Base-by-base conservation (phyloP, 345 rosid genomes). In the Salix purpurea region DNA sequence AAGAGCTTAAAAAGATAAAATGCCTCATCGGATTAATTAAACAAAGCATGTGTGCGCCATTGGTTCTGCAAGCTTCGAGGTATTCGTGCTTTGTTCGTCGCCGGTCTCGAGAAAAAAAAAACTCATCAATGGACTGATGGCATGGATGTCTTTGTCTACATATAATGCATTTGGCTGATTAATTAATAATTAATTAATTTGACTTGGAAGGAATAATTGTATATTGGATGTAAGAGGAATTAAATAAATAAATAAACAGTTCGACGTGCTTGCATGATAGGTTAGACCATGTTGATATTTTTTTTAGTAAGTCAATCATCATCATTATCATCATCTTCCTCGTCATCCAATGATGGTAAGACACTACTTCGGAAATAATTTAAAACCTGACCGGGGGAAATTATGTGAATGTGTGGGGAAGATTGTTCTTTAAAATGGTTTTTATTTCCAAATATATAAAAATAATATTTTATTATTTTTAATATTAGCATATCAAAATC, bases 361-460 rank as follows among this genome's bases (percentile, higher is more conserved):
- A 10, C 13, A 10, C 44, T 40, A 40, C 9, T 39, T 39, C 0
- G 42, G 11, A 7, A 39, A 39, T 0, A 10, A 2, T 39, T 39
- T 39, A 10, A 39, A 39, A 9, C 42, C 12, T 39, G 42, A 39
- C 2, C 0, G 42, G 44, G 12, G 3, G 10, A 40, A 2, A 10
- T 5, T 40, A 2, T 8, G 12, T 7, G 11, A 34, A 34, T 39
- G 11, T 1, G 10, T 39, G 32, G 3, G 5, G 36, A 5, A 32
- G 34, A 32, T 32, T 32, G 4, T 4, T 32, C 34, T 4, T 3
- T 1, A 39, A 39, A 39, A 6, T 39, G 2, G 0, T 9, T 9
- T 39, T 0, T 39, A 1, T 0, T 39, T 39, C 0, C 0, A 39
- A 39, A 39, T 39, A 1, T 0, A 39, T 8, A 7, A 8, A 8